Evolutionary conservation across 805 yeast genomes (phyloP).

Genomic region (Wickerhamiella australiensis): DNA sequence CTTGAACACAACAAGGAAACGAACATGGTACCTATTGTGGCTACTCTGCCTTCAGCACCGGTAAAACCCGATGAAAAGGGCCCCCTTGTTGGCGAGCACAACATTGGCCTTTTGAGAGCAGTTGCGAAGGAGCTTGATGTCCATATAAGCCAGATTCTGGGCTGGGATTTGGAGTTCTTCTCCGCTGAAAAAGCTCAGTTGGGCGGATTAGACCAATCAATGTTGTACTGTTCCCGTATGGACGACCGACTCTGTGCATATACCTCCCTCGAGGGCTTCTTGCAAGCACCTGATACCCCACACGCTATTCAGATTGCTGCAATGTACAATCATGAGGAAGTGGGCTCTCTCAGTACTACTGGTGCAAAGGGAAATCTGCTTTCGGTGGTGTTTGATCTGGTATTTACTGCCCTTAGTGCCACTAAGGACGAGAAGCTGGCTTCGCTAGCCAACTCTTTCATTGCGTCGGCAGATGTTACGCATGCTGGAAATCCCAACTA

Average conservation of each 20-base stretch:
- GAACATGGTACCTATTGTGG: slow-evolving; percentile 57
- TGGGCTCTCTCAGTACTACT: slow-evolving; percentile 63
- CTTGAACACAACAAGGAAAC: slow-evolving; percentile 51
- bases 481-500: slow-evolving; percentile 75
- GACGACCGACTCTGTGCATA: slow-evolving; percentile 75
- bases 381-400: slow-evolving; percentile 37
- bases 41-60: not conserved
- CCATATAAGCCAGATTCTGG: slow-evolving; percentile 47
- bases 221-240: slow-evolving; percentile 65
- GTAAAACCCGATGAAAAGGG: slow-evolving; percentile 38
- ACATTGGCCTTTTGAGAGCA: slow-evolving; percentile 52
- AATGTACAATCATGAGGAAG: slow-evolving; percentile 68
- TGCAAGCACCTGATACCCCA: slow-evolving; percentile 34
- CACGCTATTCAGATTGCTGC: slow-evolving; percentile 41
- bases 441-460: slow-evolving; percentile 54
- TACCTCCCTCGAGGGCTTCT: slow-evolving; percentile 52
- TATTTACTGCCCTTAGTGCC: slow-evolving; percentile 24
- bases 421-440: slow-evolving; percentile 28
- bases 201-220: slow-evolving; percentile 65
- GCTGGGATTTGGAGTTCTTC: slow-evolving; percentile 62
- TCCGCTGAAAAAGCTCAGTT: slow-evolving; percentile 65
- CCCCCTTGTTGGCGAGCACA: slow-evolving; percentile 55
- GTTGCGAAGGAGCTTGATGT: slow-evolving; percentile 48
- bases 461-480: slow-evolving; percentile 70
- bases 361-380: slow-evolving; percentile 70